phyloP scores from a whole-genome alignment of 78 protist species.

The Monosiga brevicollis region DNA sequence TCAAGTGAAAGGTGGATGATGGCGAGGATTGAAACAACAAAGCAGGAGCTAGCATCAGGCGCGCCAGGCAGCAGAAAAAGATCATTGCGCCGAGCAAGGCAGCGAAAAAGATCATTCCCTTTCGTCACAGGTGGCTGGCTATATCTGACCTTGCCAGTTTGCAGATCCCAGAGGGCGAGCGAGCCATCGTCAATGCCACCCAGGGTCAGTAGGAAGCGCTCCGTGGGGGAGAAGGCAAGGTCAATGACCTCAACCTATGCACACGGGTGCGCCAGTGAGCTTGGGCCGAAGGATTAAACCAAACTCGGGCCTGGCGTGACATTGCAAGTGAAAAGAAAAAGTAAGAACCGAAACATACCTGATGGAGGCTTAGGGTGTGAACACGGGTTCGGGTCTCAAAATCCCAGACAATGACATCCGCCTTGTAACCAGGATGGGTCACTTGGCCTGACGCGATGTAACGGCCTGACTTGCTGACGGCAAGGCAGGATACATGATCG shows the following conservation, averaged over 20 bases:
- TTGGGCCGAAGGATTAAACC: no score
- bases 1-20: no score
- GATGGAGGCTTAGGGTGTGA: conserved; percentile 42
- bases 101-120: no score
- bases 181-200: conserved; percentile 74
- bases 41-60: no score
- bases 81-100: no score
- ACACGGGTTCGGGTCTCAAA: conserved; percentile 9
- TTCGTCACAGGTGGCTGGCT: conserved; percentile 35
- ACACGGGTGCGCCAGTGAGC: no score
- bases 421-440: conserved; percentile 55
- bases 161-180: conserved; percentile 56
- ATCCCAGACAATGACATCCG: conserved; percentile 58
- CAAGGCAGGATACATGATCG: conserved; percentile 29
- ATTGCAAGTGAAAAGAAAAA: no score
- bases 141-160: conserved; percentile 39
- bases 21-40: no score
- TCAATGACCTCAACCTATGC: conserved; percentile 36
- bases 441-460: conserved; percentile 57
- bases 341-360: no score
- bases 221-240: conserved; percentile 47
- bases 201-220: conserved; percentile 45
- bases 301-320: no score
- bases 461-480: conserved; percentile 24
- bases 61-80: no score